Percentiles rank a stretch among this genome's conserved stretches.
phyloP scores from a whole-genome alignment of 2,329 filamentous ascomycete species.

The Talaromyces sp. region DNA sequence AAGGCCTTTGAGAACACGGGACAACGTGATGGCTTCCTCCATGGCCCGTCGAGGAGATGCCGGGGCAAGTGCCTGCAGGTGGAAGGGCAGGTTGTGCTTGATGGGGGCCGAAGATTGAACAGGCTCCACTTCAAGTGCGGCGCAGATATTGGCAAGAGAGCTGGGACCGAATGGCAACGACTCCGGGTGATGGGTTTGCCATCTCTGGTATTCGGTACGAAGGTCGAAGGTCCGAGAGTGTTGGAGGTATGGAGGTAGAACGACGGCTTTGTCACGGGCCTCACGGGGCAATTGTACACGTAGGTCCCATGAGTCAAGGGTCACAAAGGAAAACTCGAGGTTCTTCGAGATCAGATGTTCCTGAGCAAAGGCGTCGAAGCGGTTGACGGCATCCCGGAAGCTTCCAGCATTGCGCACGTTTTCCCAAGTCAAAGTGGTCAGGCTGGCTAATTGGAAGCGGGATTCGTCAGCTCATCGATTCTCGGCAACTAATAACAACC shows the following conservation, averaged over 20 bases:
- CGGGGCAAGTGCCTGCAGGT: constrained; percentile 90
- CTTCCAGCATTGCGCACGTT: constrained; percentile 96
- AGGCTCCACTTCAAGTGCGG: constrained; percentile 94
- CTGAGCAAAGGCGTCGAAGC: constrained; percentile 88
- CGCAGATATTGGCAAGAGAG: constrained; percentile 95
- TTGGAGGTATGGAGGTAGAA: constrained; percentile 92
- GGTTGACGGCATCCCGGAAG: constrained; percentile 93
- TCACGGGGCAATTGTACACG: constrained; percentile 96
- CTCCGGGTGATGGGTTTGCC: constrained; percentile 97
- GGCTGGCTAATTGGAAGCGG: constrained; percentile 62
- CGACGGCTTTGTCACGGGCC: constrained; percentile 95
- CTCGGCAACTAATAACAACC: neutral
- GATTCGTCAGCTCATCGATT: constrained; percentile 16
- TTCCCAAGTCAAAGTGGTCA: constrained; percentile 98
- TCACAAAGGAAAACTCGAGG: constrained; percentile 96
- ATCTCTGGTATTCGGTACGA: constrained; percentile 94
- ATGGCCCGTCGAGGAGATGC: constrained; percentile 93
- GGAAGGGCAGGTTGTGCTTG: constrained; percentile 97
- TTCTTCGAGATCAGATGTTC: constrained; percentile 89
- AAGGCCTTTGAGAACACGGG: constrained; percentile 84
- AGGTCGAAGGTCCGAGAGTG: constrained; percentile 97
- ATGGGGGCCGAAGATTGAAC: constrained; percentile 96
- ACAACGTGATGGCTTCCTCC: constrained; percentile 93
- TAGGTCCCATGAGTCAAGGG: constrained; percentile 96
- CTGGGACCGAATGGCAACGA: constrained; percentile 94